Evolutionary conservation across 305 asterid species (phyloP), one percentile per base, ranked within the genome.

Genomic region (Fraxinus floribunda): DNA sequence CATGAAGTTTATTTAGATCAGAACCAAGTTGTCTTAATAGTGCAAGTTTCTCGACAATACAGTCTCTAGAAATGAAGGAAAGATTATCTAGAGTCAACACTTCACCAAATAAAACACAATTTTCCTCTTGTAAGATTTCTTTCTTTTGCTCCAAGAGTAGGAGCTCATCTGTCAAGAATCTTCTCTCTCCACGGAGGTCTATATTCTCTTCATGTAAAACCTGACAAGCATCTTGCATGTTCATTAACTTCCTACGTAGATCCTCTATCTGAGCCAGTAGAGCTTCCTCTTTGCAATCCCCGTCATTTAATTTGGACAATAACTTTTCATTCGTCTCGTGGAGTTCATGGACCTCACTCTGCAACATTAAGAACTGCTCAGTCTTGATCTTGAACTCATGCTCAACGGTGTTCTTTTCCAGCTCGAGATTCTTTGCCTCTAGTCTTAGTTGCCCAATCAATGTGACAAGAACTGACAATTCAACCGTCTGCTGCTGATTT

Each of bases 111-210:
- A 91, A 76, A 75, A 44, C 84, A 84, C 77, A 44, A 78, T 90
- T 91, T 86, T 92, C 97, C 92, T 88, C 93, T 91, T 91, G 92
- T 29, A 95, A 88, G 76, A 57, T 75, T 76, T 34, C 73, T 66
- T 68, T 86, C 72, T 87, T 91, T 75, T 87, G 94, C 88, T 86
- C 91, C 90, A 89, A 85, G 18, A 60, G 82, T 46, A 32, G 78
- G 78, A 88, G 68, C 80, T 84, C 83, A 84, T 86, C 81, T 86
- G 79, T 75, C 86, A 93, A 85, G 74, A 86, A 87, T 78, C 82
- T 86, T 78, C 85, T 93, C 88, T 91, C 93, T 83, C 90, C 89
- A 0, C 79, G 68, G 85, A 78, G 79, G 78, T 85, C 82, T 13
- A 55, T 75, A 75, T 90, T 93, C 82, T 89, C 94, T 78, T 82